Percentiles rank a stretch among this genome's conserved stretches.
Conservation (phyloP, 352 stramenopile genomes). For the Pseudoperonospora humuli region DNA sequence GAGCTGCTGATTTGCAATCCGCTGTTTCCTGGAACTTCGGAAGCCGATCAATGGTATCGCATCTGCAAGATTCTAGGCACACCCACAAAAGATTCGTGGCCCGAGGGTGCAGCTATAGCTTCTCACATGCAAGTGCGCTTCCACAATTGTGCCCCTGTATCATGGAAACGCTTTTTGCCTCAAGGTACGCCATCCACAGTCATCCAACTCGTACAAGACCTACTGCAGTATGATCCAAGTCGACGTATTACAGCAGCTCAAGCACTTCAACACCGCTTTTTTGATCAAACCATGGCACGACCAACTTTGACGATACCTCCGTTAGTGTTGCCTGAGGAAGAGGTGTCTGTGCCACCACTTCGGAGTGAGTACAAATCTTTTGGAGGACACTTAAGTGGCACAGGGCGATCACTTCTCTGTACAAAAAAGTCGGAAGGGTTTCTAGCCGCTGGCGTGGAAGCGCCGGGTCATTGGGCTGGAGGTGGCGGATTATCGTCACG, state of each 20-base stretch:
- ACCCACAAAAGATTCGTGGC: conserved; percentile 86
- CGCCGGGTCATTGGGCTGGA: no score
- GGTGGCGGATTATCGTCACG: no score
- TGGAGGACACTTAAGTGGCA: conserved; percentile 6
- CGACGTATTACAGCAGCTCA: conserved; percentile 81
- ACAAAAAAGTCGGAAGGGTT: conserved; percentile 12
- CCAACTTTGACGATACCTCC: conserved; percentile 22
- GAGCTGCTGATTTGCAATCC: conserved; percentile 66
- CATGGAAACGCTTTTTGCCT: conserved; percentile 67
- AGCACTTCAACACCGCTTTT: conserved; percentile 92
- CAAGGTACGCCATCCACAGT: conserved; percentile 50
- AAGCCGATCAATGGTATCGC: conserved; percentile 95
- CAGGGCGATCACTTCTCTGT: conserved; percentile 2
- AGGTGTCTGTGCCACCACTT: conserved; percentile 14
- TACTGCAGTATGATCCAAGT: conserved; percentile 90
- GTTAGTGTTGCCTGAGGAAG: conserved; percentile 10
- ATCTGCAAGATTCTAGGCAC: conserved; percentile 90
- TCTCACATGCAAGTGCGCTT: conserved; percentile 90
- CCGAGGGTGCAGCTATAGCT: conserved; percentile 83
- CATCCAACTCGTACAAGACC: conserved; percentile 79
- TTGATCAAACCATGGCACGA: conserved; percentile 57
- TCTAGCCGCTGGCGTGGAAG: not conserved
- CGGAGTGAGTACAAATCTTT: conserved; percentile 10
- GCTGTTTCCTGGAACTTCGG: conserved; percentile 78
- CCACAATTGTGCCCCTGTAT: conserved; percentile 74